phyloP scores from a whole-genome alignment of 495 filamentous ascomycete species.

The Letharia lupina region DNA sequence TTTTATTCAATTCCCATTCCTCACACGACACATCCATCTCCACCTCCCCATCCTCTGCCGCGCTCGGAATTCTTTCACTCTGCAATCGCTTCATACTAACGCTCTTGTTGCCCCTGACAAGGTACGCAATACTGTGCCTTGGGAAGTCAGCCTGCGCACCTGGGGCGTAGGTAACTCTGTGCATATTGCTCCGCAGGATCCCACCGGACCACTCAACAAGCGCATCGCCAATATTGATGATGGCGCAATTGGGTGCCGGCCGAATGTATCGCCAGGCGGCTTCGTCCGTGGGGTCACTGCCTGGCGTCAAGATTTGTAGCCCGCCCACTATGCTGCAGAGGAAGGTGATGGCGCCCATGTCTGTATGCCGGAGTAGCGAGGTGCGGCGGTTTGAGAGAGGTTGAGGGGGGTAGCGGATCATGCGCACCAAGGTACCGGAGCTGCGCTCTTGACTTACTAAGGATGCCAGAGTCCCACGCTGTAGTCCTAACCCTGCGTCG shows the following conservation, averaged over 20 bases:
- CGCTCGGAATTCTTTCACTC: background rate
- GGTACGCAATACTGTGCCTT: conserved; percentile 31
- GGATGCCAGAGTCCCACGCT: conserved; percentile 10
- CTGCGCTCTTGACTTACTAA: conserved; percentile 12
- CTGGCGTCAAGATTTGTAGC: conserved; percentile 19
- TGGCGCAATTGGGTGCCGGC: conserved; percentile 30
- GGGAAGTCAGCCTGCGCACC: conserved; percentile 30
- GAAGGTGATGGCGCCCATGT: conserved; percentile 26
- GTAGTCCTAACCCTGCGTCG: conserved; percentile 14
- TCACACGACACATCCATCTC: background rate
- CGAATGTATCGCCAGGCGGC: conserved; percentile 33
- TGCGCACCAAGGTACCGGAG: conserved; percentile 16
- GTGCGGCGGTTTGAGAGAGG: background rate
- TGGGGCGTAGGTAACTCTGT: conserved; percentile 34
- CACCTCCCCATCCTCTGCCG: background rate
- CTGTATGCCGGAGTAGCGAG: conserved; percentile 16
- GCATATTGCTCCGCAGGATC: conserved; percentile 30
- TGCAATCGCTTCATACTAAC: conserved; percentile 18
- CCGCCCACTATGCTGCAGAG: conserved; percentile 28
- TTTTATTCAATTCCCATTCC: background rate
- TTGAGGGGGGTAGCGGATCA: conserved; percentile 19
- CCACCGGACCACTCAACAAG: conserved; percentile 35
- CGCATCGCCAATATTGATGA: conserved; percentile 38
- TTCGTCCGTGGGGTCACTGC: conserved; percentile 11
- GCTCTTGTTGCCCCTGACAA: conserved; percentile 26